Conservation (phyloP, 2,329 filamentous ascomycete genomes). For the Pseudogymnoascus sp. region DNA sequence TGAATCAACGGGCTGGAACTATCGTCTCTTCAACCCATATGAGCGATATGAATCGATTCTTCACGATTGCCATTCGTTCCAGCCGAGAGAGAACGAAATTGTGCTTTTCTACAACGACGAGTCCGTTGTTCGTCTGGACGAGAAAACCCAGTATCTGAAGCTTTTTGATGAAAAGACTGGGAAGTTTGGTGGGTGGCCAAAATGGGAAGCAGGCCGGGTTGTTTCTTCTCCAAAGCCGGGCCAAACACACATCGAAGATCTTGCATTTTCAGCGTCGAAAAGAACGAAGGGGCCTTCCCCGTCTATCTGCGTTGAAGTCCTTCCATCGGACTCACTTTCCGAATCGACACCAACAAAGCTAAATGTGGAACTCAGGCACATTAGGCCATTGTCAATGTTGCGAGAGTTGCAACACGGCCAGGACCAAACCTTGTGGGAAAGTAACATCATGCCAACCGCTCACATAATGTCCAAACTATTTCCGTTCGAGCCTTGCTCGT, state of each 20-base stretch:
- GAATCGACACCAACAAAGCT: neutral
- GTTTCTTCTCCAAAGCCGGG: neutral
- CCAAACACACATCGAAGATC: neutral
- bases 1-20: neutral
- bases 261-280: neutral
- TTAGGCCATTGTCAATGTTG: constrained; percentile 8
- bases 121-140: neutral
- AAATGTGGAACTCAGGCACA: neutral
- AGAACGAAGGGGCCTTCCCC: neutral
- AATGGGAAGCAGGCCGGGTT: constrained; percentile 3
- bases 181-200: neutral
- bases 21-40: neutral
- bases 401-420: constrained; percentile 2
- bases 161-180: neutral
- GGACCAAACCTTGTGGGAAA: neutral
- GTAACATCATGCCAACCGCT: constrained; percentile 4
- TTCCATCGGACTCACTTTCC: constrained; percentile 2
- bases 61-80: constrained; percentile 8
- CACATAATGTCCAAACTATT: neutral
- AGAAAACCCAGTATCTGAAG: neutral
- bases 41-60: neutral
- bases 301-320: neutral
- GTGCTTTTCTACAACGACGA: constrained; percentile 9
- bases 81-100: constrained; percentile 11
- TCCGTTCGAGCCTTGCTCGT: neutral